Conservation (phyloP, 495 filamentous ascomycete species). For the Lasiosphaeria ovina region DNA sequence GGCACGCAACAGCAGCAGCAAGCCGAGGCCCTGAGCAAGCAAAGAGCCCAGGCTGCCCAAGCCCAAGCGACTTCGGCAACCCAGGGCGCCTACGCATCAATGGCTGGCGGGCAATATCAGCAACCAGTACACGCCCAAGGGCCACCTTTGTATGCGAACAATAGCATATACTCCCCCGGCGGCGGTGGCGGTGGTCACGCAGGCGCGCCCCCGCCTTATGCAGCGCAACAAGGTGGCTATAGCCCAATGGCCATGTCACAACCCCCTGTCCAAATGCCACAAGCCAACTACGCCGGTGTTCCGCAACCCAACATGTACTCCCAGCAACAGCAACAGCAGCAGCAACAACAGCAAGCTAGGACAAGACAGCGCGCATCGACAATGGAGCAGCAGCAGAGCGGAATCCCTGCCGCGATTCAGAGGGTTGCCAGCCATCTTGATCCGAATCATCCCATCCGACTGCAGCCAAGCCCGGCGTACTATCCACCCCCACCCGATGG, state of each 20-base stretch:
- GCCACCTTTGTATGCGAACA: slow-evolving; percentile 67
- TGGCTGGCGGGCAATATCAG: slow-evolving; percentile 38
- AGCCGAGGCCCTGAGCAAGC: slow-evolving; percentile 86
- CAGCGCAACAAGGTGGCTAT: slow-evolving; percentile 66
- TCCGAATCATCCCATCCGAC: slow-evolving; percentile 86
- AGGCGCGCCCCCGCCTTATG: slow-evolving; percentile 83
- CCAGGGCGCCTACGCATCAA: slow-evolving; percentile 48
- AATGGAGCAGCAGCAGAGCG: slow-evolving; percentile 88
- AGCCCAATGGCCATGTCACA: slow-evolving; percentile 72
- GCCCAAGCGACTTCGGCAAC: slow-evolving; percentile 56
- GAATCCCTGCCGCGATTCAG: slow-evolving; percentile 90
- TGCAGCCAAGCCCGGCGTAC: slow-evolving; percentile 96
- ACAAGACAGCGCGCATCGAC: slow-evolving; percentile 85
- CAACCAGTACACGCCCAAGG: slow-evolving; percentile 42
- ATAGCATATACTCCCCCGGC: slow-evolving; percentile 70
- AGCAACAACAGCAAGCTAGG: slow-evolving; percentile 59
- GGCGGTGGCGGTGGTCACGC: slow-evolving; percentile 56
- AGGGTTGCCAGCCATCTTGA: slow-evolving; percentile 96
- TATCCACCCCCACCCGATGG: slow-evolving; percentile 95
- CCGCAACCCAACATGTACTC: slow-evolving; percentile 72
- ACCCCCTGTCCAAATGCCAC: slow-evolving; percentile 63
- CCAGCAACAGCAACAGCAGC: slow-evolving; percentile 57
- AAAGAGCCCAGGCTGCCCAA: slow-evolving; percentile 70
- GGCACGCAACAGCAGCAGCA: slow-evolving; percentile 98
- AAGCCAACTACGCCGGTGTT: slow-evolving; percentile 58